Base-by-base conservation (phyloP, 169 alveolate genomes). In the Cryptosporidium viatorum region DNA sequence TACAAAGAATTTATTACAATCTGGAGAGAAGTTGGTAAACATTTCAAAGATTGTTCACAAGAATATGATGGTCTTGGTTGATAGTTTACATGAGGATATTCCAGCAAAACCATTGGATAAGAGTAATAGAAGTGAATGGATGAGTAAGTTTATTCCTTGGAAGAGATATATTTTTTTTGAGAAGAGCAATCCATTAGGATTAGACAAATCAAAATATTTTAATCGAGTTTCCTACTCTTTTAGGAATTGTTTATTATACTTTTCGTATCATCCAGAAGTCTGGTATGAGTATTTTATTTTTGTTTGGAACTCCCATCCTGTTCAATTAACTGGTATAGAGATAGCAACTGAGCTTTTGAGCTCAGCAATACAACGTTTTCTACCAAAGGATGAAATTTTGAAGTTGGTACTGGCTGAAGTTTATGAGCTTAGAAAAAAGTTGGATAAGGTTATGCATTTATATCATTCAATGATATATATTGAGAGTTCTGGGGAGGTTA, bases 231-330 rank as follows among this genome's bases (percentile, higher is more conserved):
- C 89, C 4, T 80, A 62, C 31, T 59, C 80, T 23, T 80, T 60
- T 50, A 80, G 65, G n/a, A 80, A 80, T n/a, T 80, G 89, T 62
- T 45, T 80, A 9, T 31, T 80, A 65, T 80, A 80, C 37, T 80
- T 80, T 18, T 80, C 89, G 14, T 80, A 80, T 65, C 71, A 80
- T 43, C 89, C 89, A 21, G 89, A 80, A 26, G 33, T 80, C 26
- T 80, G 89, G 89, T 80, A 80, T 33, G 89, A 80, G 21, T 80
- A 80, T 33, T 80, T 80, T 80, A 65, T 80, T 39, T 80, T 80
- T 80, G 89, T 80, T n/a, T 80, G 89, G 89, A 80, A 65, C 21
- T 65, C 41, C 29, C 89, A 80, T 65, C 89, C 89, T 23, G 62
- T 80, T 31, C 75, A 59, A 33, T 9, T 31, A 7, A 62, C 89